phyloP scores from a whole-genome alignment of 2,329 filamentous ascomycete genomes.

The Dactylellina drechsleri region DNA sequence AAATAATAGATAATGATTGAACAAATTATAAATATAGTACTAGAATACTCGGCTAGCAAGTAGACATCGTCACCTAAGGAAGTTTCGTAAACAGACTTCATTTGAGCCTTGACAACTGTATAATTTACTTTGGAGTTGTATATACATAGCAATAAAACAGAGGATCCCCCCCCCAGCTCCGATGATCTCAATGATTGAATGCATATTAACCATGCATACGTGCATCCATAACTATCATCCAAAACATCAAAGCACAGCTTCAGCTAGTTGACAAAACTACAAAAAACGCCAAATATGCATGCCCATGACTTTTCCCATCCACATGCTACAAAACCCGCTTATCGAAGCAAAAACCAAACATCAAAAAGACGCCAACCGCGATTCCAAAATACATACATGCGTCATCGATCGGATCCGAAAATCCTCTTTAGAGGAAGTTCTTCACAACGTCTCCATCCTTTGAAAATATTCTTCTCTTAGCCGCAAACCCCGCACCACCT shows the following conservation, averaged over 20 bases:
- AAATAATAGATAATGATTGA: too few species aligned
- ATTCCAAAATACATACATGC: constrained; percentile 12
- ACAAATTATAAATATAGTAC: too few species aligned
- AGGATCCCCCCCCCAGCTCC: too few species aligned
- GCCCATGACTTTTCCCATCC: constrained; percentile 10
- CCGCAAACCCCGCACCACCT: constrained; percentile 54
- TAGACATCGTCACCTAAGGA: too few species aligned
- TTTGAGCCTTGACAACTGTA: too few species aligned
- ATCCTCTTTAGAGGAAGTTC: constrained; percentile 61
- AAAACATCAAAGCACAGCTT: constrained; percentile 29
- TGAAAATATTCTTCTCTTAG: constrained; percentile 58
- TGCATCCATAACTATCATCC: constrained; percentile 20
- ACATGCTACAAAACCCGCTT: not conserved
- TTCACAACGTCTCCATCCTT: constrained; percentile 61
- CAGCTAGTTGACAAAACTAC: not conserved
- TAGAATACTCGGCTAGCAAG: too few species aligned
- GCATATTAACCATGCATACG: not conserved
- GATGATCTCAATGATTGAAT: not conserved
- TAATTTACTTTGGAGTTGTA: too few species aligned
- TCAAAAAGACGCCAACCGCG: constrained; percentile 9
- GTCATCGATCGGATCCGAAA: not conserved
- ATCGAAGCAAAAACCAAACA: constrained; percentile 10
- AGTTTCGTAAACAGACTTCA: too few species aligned
- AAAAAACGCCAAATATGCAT: constrained; percentile 35
- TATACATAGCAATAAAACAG: too few species aligned